A percentile compares a stretch with the other conserved stretches of the same genome.
Evolutionary conservation across 208 protist genomes (phyloP).

Genomic region (Trypanosoma conorhini): DNA sequence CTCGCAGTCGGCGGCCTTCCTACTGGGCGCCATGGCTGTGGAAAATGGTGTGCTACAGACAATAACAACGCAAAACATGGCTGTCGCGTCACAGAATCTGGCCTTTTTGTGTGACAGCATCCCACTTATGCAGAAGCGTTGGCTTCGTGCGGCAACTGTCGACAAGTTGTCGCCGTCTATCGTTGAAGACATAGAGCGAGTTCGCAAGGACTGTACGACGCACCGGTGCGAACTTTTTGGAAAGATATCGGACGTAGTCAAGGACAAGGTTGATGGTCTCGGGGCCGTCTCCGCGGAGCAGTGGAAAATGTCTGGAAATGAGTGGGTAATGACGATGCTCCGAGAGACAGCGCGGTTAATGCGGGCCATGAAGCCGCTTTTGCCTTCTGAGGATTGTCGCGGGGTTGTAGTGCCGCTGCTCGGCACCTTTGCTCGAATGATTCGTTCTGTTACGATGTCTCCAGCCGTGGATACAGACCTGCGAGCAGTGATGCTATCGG

Average conservation of each 20-base stretch:
- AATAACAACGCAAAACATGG: conserved; percentile 84
- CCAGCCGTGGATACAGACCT: conserved; percentile 29
- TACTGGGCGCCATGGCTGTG: conserved; percentile 83
- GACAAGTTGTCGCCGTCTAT: conserved; percentile 48
- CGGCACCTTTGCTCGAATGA: conserved; percentile 55
- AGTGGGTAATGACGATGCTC: conserved; percentile 91
- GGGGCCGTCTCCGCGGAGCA: conserved; percentile 36
- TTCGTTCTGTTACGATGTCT: conserved; percentile 54
- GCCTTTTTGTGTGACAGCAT: conserved; percentile 71
- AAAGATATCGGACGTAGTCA: conserved; percentile 67
- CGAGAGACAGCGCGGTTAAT: conserved; percentile 79
- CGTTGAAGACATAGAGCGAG: conserved; percentile 56
- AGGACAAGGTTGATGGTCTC: conserved; percentile 69
- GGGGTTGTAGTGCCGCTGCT: conserved; percentile 79
- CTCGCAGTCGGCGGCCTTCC: conserved; percentile 56
- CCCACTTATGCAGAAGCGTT: conserved; percentile 54
- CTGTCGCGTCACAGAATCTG: conserved; percentile 84
- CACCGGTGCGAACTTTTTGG: conserved; percentile 72
- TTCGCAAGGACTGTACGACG: conserved; percentile 46
- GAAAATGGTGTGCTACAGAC: conserved; percentile 70
- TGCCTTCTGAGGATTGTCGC: conserved; percentile 59
- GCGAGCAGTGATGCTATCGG: conserved; percentile 34
- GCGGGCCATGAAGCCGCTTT: conserved; percentile 57
- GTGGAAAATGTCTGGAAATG: conserved; percentile 64
- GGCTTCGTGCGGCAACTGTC: conserved; percentile 20